A percentile compares a stretch with the other conserved stretches of the same genome.
phyloP scores from a whole-genome alignment of 2,329 filamentous ascomycete species.

The Plenodomus tracheiphilus region DNA sequence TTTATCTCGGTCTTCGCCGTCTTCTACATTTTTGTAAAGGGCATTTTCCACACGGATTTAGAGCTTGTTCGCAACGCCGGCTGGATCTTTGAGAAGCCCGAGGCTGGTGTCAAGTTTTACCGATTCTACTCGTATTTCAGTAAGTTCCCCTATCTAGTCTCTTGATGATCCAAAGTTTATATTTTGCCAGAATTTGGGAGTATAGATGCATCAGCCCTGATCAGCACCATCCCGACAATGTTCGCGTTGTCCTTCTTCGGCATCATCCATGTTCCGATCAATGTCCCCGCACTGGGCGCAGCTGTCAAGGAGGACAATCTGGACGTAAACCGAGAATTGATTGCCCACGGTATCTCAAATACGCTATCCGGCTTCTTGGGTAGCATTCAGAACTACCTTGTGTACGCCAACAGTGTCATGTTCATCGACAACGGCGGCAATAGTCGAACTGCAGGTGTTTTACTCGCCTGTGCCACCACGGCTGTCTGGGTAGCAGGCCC shows the following conservation, averaged over 20 bases:
- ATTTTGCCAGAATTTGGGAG: conserved; percentile 68
- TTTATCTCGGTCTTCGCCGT: conserved; percentile 77
- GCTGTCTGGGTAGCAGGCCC: conserved; percentile 85
- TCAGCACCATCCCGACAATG: conserved; percentile 90
- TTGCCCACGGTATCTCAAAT: conserved; percentile 92
- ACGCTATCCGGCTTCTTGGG: conserved; percentile 82
- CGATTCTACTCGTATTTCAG: conserved; percentile 96
- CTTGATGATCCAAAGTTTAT: conserved; percentile 9
- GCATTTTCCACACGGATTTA: conserved; percentile 68
- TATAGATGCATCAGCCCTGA: conserved; percentile 81
- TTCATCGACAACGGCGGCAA: conserved; percentile 93
- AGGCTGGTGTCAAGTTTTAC: conserved; percentile 88
- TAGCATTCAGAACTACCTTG: conserved; percentile 95
- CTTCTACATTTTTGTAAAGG: conserved; percentile 78
- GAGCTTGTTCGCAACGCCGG: conserved; percentile 70
- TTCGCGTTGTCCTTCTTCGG: conserved; percentile 97
- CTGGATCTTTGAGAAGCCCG: conserved; percentile 90
- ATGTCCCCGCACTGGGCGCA: conserved; percentile 89
- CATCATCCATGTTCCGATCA: conserved; percentile 95
- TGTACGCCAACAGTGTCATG: conserved; percentile 96
- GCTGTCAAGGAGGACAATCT: conserved; percentile 91
- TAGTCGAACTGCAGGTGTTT: conserved; percentile 79
- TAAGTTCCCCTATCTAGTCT: conserved; percentile 51
- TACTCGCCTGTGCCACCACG: conserved; percentile 79
- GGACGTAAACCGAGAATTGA: conserved; percentile 86